Base-by-base conservation (phyloP, 1,139 yeast genomes). In the Diutina ranongensis region DNA sequence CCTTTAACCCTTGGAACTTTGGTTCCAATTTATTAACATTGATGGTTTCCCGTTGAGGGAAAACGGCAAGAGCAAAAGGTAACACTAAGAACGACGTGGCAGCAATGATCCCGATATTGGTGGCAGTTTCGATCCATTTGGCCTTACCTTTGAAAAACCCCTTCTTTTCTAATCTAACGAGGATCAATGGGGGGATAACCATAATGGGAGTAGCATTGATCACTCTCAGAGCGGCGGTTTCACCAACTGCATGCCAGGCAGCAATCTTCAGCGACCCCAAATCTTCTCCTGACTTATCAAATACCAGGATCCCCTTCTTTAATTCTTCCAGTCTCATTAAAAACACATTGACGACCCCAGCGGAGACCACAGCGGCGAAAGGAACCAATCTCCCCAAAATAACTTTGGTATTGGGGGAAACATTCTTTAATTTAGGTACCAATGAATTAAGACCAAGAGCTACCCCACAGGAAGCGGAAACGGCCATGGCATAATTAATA, bases 351-450 rank as follows among this genome's bases (percentile, higher is more conserved):
- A 88, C 94, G 35, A 89, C 71, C 59, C 97, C 97, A 1, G 98
- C 98, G 44, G 94, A 80, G 0, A 89, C 97, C 35, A 92, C 98
- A 3, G 98, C 98, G 1, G 97, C 97, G 65, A 92, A 92, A 4
- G 98, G 98, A 5, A 92, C 95, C 49, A 92, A 71, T 54, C 98
- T 78, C 36, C 89, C 82, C 50, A 92, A 67, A 42, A 89, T 71
- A 56, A 81, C 64, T 58, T 72, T 78, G 12, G 97, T 80, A 50
- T 67, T 70, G 3, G 94, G 81, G n/a, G 75, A 63, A 28, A 89
- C 60, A 40, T 75, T 69, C 56, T 75, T 83, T 57, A 92, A 68
- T 50, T 81, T 74, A 19, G 97, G 97, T 13, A 94, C 97, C 44
- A 88, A 59, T 13, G 94, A 76, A 55, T 89, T 89, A 50, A 92